Evolutionary conservation across 2,329 filamentous ascomycete species (phyloP).

Genomic region (Rhynchosporium graminicola): DNA sequence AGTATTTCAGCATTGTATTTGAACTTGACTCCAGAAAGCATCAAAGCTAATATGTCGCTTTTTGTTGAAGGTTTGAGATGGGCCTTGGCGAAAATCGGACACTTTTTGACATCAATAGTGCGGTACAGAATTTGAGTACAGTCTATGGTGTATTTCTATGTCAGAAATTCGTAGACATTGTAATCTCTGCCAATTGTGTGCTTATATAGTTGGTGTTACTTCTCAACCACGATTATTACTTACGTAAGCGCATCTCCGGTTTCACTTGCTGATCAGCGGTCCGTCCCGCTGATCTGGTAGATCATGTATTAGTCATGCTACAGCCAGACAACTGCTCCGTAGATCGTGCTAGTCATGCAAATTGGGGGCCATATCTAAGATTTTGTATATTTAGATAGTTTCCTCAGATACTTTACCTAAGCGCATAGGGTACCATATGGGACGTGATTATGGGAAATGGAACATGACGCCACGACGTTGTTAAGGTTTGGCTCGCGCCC

Average conservation of each 20-base stretch:
- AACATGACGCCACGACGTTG: background rate
- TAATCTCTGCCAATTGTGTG: background rate
- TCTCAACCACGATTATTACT: background rate
- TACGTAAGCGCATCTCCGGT: background rate
- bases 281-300: background rate
- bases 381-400: too few species aligned
- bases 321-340: too few species aligned
- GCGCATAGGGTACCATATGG: background rate
- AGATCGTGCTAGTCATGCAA: too few species aligned
- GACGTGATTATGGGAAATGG: background rate
- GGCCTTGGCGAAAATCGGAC: too few species aligned
- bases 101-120: too few species aligned
- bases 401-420: background rate
- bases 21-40: too few species aligned
- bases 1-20: too few species aligned
- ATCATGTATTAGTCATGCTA: background rate
- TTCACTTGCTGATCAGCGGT: background rate
- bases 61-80: too few species aligned
- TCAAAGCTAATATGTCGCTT: too few species aligned
- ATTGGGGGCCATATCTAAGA: too few species aligned
- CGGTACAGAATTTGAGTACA: too few species aligned
- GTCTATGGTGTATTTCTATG: background rate
- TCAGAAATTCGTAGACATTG: background rate
- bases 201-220: too few species aligned
- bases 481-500: background rate